Base-by-base conservation (phyloP, 2,329 filamentous ascomycete species). In the Paraphaeosphaeria sporulosa region DNA sequence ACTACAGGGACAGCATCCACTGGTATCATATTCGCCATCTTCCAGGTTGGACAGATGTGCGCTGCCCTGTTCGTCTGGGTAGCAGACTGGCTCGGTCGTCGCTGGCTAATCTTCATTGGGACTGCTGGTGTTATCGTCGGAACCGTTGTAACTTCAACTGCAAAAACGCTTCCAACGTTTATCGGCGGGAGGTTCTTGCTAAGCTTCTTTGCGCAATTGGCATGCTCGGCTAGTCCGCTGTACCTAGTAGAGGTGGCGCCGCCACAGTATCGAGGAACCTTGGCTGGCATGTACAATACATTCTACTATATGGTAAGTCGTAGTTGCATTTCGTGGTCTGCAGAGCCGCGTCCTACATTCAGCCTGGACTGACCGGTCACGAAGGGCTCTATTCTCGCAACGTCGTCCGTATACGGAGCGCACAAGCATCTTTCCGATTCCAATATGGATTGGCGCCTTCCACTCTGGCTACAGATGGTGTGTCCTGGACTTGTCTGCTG, bases 51-150 rank as follows among this genome's bases (percentile, higher is more conserved):
- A 12, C 79, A 80, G 59, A 82, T 83, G 74, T 72, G 66, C 19
- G 80, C 76, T 9, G 78, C 80, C 1, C 67, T 81, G 1, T 81
- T 82, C 60, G 73, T 77, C 25, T 82, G 80, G 76, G 68, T 80
- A 47, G 74, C 80, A 40, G 82, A 84, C 59, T 81, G 77, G 75
- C 73, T 78, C 9, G 82, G 82, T 1, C 75, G 82, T 21, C 78
- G 75, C 4, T 72, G 74, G 58, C 78, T 79, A 19, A 79, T 84
- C 27, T 80, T 78, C 59, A 75, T 82, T 42, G 82, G 78, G 1
- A 62, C 66, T n/a, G 48, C 61, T 8, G 74, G 76, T 13, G 66
- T 70, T 23, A 60, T 66, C 34, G 49, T 72, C 2, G 70, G 69
- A 12, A 65, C 70, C 10, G 62, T 70, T 19, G 55, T 72, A 9